A percentile compares a stretch with the other conserved stretches of the same genome.
phyloP scores from a whole-genome alignment of 176 grass and related monocot species.

The Aegilops tauschii region DNA sequence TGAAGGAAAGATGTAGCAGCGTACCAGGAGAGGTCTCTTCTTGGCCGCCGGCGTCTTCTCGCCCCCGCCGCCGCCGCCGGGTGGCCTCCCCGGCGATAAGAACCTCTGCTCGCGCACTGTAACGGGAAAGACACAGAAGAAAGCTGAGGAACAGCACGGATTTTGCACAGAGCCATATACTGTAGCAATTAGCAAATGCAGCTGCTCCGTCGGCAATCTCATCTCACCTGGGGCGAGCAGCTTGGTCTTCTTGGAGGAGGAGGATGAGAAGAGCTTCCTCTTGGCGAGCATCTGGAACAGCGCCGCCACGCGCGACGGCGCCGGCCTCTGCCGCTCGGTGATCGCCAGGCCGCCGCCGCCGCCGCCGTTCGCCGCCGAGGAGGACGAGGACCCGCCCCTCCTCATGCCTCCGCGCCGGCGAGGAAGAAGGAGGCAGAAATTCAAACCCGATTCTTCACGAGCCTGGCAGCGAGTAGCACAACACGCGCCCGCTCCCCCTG shows the following conservation, averaged over 20 bases:
- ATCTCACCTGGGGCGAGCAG: constrained; percentile 52
- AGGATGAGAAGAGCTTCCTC: constrained; percentile 49
- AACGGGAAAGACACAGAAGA: background rate
- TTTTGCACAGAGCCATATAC: background rate
- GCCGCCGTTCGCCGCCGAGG: background rate
- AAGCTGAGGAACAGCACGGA: background rate
- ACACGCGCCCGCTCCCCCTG: background rate
- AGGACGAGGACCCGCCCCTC: background rate
- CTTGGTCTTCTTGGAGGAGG: constrained; percentile 48
- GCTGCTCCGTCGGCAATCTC: background rate
- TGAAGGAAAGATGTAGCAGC: background rate
- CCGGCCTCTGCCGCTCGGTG: constrained; percentile 47
- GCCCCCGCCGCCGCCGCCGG: background rate
- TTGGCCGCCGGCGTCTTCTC: constrained; percentile 16
- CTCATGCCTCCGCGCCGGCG: constrained; percentile 25
- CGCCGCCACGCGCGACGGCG: constrained; percentile 53
- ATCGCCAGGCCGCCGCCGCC: constrained; percentile 34
- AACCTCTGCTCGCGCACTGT: constrained; percentile 37
- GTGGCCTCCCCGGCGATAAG: constrained; percentile 8
- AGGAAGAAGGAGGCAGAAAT: background rate
- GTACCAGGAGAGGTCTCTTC: constrained; percentile 39
- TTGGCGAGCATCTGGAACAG: constrained; percentile 61
- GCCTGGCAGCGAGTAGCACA: too few species aligned
- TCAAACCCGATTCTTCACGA: background rate
- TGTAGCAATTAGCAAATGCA: background rate